Evolutionary conservation across 108 stramenopile genomes (phyloP), one percentile per base, ranked within the genome.

Genomic region (Fistulifera pelliculosa): DNA sequence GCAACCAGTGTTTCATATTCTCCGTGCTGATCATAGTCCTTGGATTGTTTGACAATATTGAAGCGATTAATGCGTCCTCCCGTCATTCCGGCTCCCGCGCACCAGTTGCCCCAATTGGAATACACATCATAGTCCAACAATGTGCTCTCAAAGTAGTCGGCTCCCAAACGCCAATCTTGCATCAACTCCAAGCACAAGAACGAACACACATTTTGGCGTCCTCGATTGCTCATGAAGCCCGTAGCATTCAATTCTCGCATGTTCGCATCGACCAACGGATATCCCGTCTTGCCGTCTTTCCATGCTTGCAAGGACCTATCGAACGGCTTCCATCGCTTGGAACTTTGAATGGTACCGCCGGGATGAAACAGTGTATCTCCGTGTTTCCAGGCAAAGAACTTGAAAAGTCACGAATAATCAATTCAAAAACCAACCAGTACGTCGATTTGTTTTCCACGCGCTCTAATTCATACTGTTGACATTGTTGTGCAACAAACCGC

Each of bases 141-240:
- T 7, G 56, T 38, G 49, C 74, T 80, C 74, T 99, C 95, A 73
- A 99, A 99, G 60, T 80, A 77, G 38, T 93, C 82, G 0, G 86
- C 98, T 7, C 98, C 98, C 40, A 79, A 70, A 13, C 98, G 62
- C 98, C 97, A 99, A 60, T 99, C 98, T 60, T 83, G 73, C 60
- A 87, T 82, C 66, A 96, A 73, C 54, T 99, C 96, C 52, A 87
- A 74, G 7, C 86, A 80, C 47, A 99, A 62, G 53, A 95, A 99
- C 15, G 86, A 89, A 13, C 85, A 85, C 4, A 97, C 97, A 61
- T 95, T 97, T 63, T 98, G 97, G 14, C 95, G 75, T 94, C 97
- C n/a, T 17, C 98, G 81, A 60, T 99, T 99, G 23, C 81, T 84
- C 96, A 96, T 96, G 77, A 95, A 99, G 0, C 98, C 98, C 3